Percentiles rank a stretch among this genome's conserved stretches.
Evolutionary conservation across 2,329 filamentous ascomycete species (phyloP).

Genomic region (Rosellinia necatrix): DNA sequence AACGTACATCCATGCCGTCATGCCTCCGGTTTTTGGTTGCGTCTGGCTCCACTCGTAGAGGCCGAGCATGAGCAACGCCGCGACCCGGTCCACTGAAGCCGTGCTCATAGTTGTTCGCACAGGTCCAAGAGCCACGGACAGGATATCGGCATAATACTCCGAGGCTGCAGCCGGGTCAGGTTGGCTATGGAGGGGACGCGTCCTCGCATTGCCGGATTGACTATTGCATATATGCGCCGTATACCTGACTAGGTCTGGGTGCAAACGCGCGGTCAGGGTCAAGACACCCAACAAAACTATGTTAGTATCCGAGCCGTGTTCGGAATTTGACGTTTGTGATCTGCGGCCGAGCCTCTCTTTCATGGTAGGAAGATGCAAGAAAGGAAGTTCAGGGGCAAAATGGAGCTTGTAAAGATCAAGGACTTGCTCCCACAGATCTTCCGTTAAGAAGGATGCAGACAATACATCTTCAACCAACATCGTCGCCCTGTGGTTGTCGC

Average conservation of each 20-base stretch:
- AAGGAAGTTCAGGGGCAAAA: slow-evolving; percentile 73
- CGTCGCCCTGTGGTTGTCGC: slow-evolving; percentile 44
- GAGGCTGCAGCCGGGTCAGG: slow-evolving; percentile 61
- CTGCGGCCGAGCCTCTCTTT: slow-evolving; percentile 55
- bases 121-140: slow-evolving; percentile 56
- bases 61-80: slow-evolving; percentile 72
- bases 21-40: slow-evolving; percentile 52
- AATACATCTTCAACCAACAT: slow-evolving; percentile 62
- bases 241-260: slow-evolving; percentile 62
- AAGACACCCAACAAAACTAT: slow-evolving; percentile 69
- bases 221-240: slow-evolving; percentile 48
- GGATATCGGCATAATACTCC: slow-evolving; percentile 66
- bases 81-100: slow-evolving; percentile 65
- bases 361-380: slow-evolving; percentile 70
- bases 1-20: slow-evolving; percentile 69
- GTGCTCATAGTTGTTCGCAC: slow-evolving; percentile 52
- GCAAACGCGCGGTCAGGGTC: slow-evolving; percentile 71
- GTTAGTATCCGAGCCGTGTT: slow-evolving; percentile 53
- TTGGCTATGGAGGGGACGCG: slow-evolving; percentile 42
- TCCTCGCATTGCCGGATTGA: slow-evolving; percentile 42
- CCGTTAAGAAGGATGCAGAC: slow-evolving; percentile 64
- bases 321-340: slow-evolving; percentile 44
- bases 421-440: slow-evolving; percentile 69
- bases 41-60: slow-evolving; percentile 74
- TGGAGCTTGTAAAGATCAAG: slow-evolving; percentile 73